Conservation (phyloP, 208 protist species). For the Leptomonas pyrrhocoris region DNA sequence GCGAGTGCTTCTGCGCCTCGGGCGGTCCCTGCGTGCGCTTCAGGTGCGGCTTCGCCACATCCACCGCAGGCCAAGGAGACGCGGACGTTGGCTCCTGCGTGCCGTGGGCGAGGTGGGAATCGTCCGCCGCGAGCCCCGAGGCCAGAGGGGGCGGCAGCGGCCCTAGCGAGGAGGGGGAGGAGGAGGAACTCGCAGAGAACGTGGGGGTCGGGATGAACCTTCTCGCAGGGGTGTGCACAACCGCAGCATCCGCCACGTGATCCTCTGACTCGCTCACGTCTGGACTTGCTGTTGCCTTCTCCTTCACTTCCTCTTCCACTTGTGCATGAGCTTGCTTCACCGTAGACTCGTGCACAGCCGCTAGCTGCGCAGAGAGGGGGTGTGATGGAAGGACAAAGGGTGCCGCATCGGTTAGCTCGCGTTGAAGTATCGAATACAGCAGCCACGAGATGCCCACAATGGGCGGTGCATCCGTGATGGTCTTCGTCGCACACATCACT, state of each 20-base stretch:
- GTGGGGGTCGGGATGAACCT: background rate
- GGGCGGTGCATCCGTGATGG: conserved; percentile 4
- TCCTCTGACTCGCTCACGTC: no score
- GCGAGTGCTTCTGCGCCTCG: conserved; percentile 39
- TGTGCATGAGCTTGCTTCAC: no score
- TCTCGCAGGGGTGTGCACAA: background rate
- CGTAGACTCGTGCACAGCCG: background rate
- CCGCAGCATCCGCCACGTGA: background rate
- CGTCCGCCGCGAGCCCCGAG: background rate
- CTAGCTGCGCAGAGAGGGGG: conserved; percentile 20
- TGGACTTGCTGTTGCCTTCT: background rate
- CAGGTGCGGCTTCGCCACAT: background rate
- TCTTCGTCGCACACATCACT: background rate
- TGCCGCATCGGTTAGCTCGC: conserved; percentile 30
- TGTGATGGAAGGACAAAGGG: conserved; percentile 35
- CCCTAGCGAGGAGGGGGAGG: background rate
- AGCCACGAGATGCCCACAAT: conserved; percentile 67
- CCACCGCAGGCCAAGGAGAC: conserved; percentile 20
- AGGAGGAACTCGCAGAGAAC: conserved; percentile 1
- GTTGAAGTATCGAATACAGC: conserved; percentile 59
- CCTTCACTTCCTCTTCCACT: background rate
- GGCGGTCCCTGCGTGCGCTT: conserved; percentile 34
- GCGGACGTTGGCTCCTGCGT: background rate
- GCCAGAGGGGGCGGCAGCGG: background rate
- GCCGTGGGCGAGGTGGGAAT: background rate